phyloP scores from a whole-genome alignment of 257 asterid genomes.

The Capsicum pubescens region DNA sequence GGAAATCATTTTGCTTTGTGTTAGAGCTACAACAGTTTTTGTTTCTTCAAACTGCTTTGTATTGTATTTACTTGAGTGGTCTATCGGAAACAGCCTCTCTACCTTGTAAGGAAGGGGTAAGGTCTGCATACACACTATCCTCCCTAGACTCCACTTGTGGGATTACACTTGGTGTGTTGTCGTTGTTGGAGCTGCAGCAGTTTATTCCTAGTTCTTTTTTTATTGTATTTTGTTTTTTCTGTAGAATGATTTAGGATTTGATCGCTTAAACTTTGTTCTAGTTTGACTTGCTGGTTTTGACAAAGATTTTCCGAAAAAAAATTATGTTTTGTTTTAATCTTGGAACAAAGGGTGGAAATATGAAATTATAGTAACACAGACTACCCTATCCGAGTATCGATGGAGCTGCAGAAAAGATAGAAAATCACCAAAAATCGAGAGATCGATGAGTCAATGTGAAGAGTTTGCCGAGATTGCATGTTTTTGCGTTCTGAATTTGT shows the following conservation, averaged over 20 bases:
- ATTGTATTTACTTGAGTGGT: too few relatives aligned
- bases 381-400: background rate
- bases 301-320: background rate
- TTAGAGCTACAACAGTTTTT: too few relatives aligned
- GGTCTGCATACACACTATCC: too few relatives aligned
- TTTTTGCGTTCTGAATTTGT: slow-evolving; percentile 2
- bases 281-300: slow-evolving; percentile 19
- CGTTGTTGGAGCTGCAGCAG: background rate
- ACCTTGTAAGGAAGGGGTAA: too few relatives aligned
- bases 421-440: background rate
- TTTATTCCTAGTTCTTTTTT: background rate
- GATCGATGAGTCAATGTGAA: slow-evolving; percentile 13
- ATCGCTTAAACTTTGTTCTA: background rate
- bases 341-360: background rate
- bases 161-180: too few relatives aligned
- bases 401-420: background rate
- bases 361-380: background rate
- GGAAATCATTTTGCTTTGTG: slow-evolving; percentile 15
- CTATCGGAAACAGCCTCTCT: too few relatives aligned
- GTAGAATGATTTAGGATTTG: slow-evolving; percentile 20
- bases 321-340: background rate
- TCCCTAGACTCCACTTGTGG: too few relatives aligned
- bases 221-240: background rate
- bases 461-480: background rate
- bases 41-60: too few relatives aligned